phyloP scores from a whole-genome alignment of 1,139 yeast genomes.

The Nadsonia commutata region DNA sequence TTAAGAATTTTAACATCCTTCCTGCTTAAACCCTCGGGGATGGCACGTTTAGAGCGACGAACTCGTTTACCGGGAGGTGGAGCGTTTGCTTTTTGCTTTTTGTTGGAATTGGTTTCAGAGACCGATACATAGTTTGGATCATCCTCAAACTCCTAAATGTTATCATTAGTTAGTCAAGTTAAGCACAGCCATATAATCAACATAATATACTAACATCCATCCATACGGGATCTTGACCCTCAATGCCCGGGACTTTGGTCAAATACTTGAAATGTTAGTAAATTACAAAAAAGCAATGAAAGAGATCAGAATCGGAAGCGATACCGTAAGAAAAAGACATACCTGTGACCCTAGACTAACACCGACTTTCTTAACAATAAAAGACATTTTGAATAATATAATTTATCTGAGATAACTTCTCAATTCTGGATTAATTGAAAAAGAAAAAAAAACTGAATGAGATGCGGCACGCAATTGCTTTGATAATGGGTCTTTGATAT shows the following conservation, averaged over 20 bases:
- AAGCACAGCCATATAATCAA: too few relatives aligned
- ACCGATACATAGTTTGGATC: neutral
- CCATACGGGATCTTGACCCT: neutral
- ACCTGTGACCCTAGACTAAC: neutral
- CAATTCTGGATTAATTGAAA: too few relatives aligned
- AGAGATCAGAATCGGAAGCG: neutral
- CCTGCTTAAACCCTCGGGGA: slow-evolving; percentile 42
- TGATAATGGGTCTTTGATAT: too few relatives aligned
- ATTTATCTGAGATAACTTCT: too few relatives aligned
- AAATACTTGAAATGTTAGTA: neutral
- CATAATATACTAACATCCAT: too few relatives aligned
- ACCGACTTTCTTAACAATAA: neutral
- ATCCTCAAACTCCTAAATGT: neutral
- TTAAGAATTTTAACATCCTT: slow-evolving; percentile 39
- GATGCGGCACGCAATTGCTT: too few relatives aligned
- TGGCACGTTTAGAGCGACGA: slow-evolving; percentile 15
- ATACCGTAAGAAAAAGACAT: neutral
- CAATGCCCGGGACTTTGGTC: neutral
- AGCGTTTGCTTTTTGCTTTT: neutral
- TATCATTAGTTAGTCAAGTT: too few relatives aligned
- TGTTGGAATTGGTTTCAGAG: neutral
- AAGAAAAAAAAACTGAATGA: too few relatives aligned
- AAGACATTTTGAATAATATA: neutral
- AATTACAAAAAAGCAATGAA: neutral
- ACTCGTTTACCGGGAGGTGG: neutral